These are phyloP conservation scores for Kwoniella shandongensis DNA, from an alignment of 768 basidiomycete species.

Conservation along the genomic window DNA sequence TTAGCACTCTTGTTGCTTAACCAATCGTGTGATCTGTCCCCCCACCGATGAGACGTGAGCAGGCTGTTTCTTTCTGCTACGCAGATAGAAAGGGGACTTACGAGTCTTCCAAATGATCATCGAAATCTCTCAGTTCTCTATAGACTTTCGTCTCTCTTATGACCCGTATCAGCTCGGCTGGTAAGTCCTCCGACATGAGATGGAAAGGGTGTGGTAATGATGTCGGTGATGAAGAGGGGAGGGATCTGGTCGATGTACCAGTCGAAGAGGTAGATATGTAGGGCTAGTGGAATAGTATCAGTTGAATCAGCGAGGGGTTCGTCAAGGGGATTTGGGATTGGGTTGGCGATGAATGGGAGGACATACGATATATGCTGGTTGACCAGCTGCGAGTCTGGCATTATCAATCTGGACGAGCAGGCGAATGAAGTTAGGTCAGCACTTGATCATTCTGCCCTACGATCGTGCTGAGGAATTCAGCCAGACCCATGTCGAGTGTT, in stretches of 20 bases:
- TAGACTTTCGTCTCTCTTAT: constrained; percentile 26
- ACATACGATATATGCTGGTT: constrained; percentile 28
- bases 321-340: not conserved
- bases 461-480: not conserved
- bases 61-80: not conserved
- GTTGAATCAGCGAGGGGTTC: not conserved
- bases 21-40: constrained; percentile 17
- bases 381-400: constrained; percentile 12
- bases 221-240: not conserved
- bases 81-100: constrained; percentile 19
- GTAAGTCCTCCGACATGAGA: not conserved
- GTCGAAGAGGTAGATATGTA: constrained; percentile 12
- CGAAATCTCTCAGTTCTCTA: constrained; percentile 30
- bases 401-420: constrained; percentile 24
- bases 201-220: constrained; percentile 3
- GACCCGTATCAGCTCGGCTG: constrained; percentile 1
- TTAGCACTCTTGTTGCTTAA: constrained; percentile 5
- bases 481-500: too few species aligned
- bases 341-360: not conserved
- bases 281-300: constrained; percentile 5
- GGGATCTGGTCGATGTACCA: constrained; percentile 8
- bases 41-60: constrained; percentile 7
- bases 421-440: too few species aligned
- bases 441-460: not conserved
- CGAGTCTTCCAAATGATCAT: constrained; percentile 42